Percentiles rank a stretch among this genome's conserved stretches.
Conservation (phyloP, 1,284 basidiomycete species). For the Marasmius oreades region DNA sequence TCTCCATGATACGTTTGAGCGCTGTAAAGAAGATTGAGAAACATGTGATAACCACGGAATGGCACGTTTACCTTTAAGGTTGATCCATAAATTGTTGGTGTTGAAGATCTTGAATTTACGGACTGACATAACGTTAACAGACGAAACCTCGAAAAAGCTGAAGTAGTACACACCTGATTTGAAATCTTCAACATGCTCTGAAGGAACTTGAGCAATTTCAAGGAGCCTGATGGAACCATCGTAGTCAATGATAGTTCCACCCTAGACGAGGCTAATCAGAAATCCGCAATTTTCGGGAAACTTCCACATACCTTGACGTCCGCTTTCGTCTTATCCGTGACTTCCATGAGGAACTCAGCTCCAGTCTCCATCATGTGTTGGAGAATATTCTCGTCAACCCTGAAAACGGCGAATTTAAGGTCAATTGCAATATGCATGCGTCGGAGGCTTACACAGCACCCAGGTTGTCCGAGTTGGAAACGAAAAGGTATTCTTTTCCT, state of each 20-base stretch:
- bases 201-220: slow-evolving; percentile 98
- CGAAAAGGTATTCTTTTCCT: slow-evolving; percentile 99
- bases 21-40: slow-evolving; percentile 35
- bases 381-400: slow-evolving; percentile 79
- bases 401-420: slow-evolving; percentile 22
- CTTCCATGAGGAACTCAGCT: slow-evolving; percentile 96
- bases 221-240: slow-evolving; percentile 92
- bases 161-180: slow-evolving; percentile 60
- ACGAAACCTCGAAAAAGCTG: slow-evolving; percentile 3
- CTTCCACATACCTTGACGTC: slow-evolving; percentile 76
- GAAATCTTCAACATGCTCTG: slow-evolving; percentile 98
- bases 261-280: slow-evolving; percentile 35
- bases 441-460: slow-evolving; percentile 85
- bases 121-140: slow-evolving; percentile 39
- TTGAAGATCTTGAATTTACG: slow-evolving; percentile 97
- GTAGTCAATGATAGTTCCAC: slow-evolving; percentile 98
- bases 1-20: slow-evolving; percentile 93
- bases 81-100: slow-evolving; percentile 98
- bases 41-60: neutral
- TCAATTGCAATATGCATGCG: slow-evolving; percentile 13
- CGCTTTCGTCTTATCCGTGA: slow-evolving; percentile 99
- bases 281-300: neutral
- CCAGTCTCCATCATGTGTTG: slow-evolving; percentile 89
- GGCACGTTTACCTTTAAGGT: slow-evolving; percentile 75
- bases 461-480: slow-evolving; percentile 99